Conservation (phyloP, 1,139 yeast species). For the Pichia sp. region DNA sequence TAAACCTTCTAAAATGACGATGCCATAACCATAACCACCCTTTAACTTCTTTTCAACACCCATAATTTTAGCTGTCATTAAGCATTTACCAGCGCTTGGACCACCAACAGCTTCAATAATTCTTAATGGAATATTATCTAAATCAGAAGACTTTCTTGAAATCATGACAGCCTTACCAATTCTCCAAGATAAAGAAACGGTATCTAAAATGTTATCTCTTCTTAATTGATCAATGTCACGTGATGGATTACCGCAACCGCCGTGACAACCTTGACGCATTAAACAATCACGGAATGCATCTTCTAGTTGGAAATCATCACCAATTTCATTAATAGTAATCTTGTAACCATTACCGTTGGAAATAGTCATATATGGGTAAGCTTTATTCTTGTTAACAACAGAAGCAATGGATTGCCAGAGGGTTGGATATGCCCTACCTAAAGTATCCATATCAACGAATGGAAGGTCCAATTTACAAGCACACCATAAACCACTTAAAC, state of each 20-base stretch:
- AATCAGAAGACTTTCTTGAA: not conserved
- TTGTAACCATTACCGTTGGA: conserved; percentile 4
- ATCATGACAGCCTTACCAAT: conserved; percentile 1
- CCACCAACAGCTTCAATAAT: not conserved
- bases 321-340: not conserved
- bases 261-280: not conserved
- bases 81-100: not conserved
- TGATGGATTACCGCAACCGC: not conserved
- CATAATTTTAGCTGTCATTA: not conserved
- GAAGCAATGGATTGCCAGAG: not conserved
- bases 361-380: not conserved
- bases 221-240: not conserved
- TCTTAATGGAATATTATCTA: not conserved
- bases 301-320: not conserved
- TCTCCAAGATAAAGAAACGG: conserved; percentile 1
- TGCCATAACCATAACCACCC: conserved; percentile 1
- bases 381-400: not conserved
- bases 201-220: not conserved
- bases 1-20: not conserved
- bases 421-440: conserved; percentile 5
- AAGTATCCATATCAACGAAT: not conserved
- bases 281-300: not conserved
- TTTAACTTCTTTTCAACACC: conserved; percentile 3
- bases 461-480: not conserved
- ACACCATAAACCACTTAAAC: conserved; percentile 2